These are phyloP conservation scores for Trichoderma afroharzianum DNA, from an alignment of 2,329 filamentous ascomycete species.

Conservation along the genomic window DNA sequence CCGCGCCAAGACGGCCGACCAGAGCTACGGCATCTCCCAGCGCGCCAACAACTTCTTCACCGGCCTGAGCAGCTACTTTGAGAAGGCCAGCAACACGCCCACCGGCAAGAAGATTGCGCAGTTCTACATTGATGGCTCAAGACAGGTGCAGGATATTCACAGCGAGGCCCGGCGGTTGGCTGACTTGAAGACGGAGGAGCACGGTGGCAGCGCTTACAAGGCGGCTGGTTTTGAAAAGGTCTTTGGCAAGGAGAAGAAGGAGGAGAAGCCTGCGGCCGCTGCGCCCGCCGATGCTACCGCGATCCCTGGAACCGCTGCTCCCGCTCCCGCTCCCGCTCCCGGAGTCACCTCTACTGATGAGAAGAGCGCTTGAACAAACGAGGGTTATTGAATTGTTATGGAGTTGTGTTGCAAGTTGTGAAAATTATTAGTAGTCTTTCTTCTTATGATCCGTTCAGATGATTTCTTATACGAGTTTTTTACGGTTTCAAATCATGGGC, in stretches of 20 bases:
- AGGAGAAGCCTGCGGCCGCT: conserved; percentile 22
- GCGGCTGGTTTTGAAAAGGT: conserved; percentile 55
- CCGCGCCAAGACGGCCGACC: conserved; percentile 77
- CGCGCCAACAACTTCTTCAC: conserved; percentile 63
- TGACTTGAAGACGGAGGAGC: conserved; percentile 72
- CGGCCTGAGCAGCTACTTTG: conserved; percentile 83
- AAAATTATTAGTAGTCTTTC: background rate
- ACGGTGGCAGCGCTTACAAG: conserved; percentile 57
- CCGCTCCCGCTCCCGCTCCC: conserved; percentile 7
- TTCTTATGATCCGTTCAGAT: background rate
- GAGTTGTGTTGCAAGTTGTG: background rate
- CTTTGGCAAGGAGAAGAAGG: conserved; percentile 49
- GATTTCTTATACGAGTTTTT: background rate
- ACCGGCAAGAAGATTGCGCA: conserved; percentile 82
- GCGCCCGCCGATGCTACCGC: conserved; percentile 14
- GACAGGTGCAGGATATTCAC: conserved; percentile 93
- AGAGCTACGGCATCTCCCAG: conserved; percentile 75
- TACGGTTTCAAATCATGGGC: conserved; percentile 20
- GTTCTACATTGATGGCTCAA: conserved; percentile 82
- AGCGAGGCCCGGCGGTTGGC: conserved; percentile 84
- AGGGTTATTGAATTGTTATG: background rate
- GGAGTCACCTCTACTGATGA: background rate
- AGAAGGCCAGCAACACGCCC: conserved; percentile 83
- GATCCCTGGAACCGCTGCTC: background rate
- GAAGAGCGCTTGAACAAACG: conserved; percentile 8